Percentiles rank a stretch among this genome's conserved stretches.
Conservation (phyloP, 805 yeast genomes). For the Lipomyces spencermartinsiae region DNA sequence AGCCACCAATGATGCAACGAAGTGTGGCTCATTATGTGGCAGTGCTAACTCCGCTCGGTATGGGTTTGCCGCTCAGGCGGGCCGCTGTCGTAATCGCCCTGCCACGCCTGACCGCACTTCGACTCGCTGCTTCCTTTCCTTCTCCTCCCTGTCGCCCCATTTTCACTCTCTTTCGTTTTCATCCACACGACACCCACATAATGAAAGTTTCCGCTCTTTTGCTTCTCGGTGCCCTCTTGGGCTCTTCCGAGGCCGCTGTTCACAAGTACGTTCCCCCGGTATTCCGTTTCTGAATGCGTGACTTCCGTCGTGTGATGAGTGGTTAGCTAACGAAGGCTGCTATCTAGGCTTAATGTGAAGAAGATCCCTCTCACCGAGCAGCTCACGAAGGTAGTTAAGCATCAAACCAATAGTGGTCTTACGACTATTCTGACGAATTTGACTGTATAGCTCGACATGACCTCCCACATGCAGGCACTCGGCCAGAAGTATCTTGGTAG, state of each 20-base stretch:
- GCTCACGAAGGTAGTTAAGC: constrained; percentile 53
- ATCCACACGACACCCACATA: background rate
- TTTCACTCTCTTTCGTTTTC: background rate
- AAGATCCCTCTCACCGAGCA: constrained; percentile 65
- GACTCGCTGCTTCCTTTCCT: background rate
- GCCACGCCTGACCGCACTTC: background rate
- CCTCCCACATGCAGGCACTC: constrained; percentile 58
- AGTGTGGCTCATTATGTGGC: background rate
- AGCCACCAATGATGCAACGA: background rate
- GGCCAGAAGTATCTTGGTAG: constrained; percentile 65
- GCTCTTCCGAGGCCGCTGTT: constrained; percentile 43
- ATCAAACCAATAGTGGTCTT: constrained; percentile 10
- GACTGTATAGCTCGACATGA: constrained; percentile 36
- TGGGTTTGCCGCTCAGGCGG: background rate
- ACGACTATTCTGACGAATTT: background rate
- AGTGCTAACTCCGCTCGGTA: background rate
- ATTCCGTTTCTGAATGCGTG: background rate
- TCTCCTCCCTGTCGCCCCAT: background rate
- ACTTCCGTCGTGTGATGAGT: constrained; percentile 4
- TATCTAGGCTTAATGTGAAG: constrained; percentile 61
- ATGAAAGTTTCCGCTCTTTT: constrained; percentile 37
- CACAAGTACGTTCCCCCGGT: constrained; percentile 42
- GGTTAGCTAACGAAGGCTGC: background rate
- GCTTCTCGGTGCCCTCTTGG: constrained; percentile 35
- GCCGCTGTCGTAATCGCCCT: background rate